Base-by-base conservation (phyloP, 768 basidiomycete species). In the Lentinus brumalis region DNA sequence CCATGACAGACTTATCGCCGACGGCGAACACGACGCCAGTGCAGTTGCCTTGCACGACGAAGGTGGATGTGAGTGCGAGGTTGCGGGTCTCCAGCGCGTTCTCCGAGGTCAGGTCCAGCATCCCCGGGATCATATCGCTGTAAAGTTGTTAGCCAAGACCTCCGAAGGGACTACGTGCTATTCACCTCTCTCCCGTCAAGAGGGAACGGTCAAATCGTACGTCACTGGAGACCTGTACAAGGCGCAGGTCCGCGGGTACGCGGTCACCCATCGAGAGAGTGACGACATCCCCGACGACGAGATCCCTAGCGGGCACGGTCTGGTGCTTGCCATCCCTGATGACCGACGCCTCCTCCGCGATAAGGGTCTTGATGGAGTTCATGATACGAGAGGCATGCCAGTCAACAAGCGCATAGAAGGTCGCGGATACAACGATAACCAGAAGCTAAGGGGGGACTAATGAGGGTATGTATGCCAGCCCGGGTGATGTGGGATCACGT, bases 231-330 rank as follows among this genome's bases (percentile, higher is more conserved):
- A 79, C 79, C 4, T 84, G 76, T 39, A 89, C 78, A n/a, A 91
- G 75, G 51, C 85, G 81, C 15, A 91, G 59, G 66, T 91, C 89
- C 4, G 89, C 88, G 0, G 89, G 89, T 2, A 90, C 81, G 15
- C 87, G 85, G 67, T 86, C 84, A 29, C 89, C 89, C 57, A 89
- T 81, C 29, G 74, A 74, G 67, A 91, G 81, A 1, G 78, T 76
- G 54, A 89, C 81, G 31, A 91, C 70, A 67, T 91, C 89, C 14
- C 89, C 89, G 0, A 84, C 82, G 7, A 90, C 85, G 31, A 88
- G 78, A 50, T 85, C 80, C 42, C 80, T 80, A 31, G 85, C 83
- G 18, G 75, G 73, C 3, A 84, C 71, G 18, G 79, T 79, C 39
- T 80, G 76, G 46, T 76, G 77, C 39, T 64, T 59, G 31, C 75